Evolutionary conservation across 495 filamentous ascomycete species (phyloP).

Genomic region (Penicillium arizonense): DNA sequence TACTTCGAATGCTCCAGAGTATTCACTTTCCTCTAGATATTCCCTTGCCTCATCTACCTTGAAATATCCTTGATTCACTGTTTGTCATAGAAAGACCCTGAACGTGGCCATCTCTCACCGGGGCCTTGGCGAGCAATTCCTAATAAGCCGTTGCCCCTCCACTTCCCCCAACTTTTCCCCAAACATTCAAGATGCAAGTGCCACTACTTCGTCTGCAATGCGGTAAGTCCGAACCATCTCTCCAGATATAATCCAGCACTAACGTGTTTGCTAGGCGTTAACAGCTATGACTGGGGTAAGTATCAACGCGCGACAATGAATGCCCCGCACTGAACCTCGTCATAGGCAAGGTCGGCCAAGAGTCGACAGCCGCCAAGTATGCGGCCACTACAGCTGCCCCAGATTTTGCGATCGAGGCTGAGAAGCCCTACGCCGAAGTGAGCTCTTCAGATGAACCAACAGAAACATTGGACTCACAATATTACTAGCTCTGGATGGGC

Average conservation of each 20-base stretch:
- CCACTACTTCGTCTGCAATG: constrained; percentile 91
- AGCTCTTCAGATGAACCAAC: constrained; percentile 20
- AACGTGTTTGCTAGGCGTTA: constrained; percentile 58
- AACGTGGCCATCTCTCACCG: constrained; percentile 2
- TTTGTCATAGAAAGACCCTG: constrained; percentile 1
- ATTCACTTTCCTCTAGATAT: too few relatives aligned
- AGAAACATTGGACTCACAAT: constrained; percentile 5
- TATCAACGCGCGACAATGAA: constrained; percentile 6
- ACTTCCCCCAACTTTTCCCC: constrained; percentile 9
- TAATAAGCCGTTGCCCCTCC: constrained; percentile 17
- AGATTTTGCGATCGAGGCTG: constrained; percentile 71
- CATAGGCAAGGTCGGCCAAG: constrained; percentile 68
- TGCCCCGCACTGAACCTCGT: constrained; percentile 28
- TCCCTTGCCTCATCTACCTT: not conserved
- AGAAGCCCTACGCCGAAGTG: constrained; percentile 84
- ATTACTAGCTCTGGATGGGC: constrained; percentile 89
- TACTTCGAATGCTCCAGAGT: too few relatives aligned
- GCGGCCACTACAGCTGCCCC: constrained; percentile 71
- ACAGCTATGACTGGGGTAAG: constrained; percentile 97
- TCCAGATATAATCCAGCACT: not conserved
- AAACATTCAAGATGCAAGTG: constrained; percentile 61
- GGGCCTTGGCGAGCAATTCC: constrained; percentile 26
- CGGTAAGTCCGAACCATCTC: constrained; percentile 52
- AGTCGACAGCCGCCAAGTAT: constrained; percentile 72
- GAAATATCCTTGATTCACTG: not conserved